Base-by-base conservation (phyloP, 768 basidiomycete species). In the Panus rudis region DNA sequence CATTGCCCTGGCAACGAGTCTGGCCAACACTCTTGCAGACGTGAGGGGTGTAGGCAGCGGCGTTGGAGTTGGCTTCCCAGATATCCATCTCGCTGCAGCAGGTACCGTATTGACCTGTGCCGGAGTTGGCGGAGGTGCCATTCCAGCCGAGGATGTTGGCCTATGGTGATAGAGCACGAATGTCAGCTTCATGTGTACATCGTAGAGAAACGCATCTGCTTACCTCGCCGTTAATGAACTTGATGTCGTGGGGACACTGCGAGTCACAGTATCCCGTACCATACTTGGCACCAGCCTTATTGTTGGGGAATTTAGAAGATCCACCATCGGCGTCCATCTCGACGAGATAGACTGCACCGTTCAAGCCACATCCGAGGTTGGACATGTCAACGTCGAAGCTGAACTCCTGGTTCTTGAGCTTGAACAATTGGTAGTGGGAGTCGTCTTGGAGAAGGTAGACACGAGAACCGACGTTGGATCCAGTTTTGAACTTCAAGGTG, bases 181-280 rank as follows among this genome's bases (percentile, higher is more conserved):
- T 19, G 28, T 34, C 24, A 41, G 40, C 22, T 23, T 5, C 19
- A 22, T 1, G 34, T 17, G 21, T 23, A 41, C 27, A 6, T 12
- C 37, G 10, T 23, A 10, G 39, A 20, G 12, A 34, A 61, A 28
- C 5, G 35, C 20, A 13, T 41, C 12, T 20, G 62, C 66, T 44
- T 34, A 69, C 73, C 58, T 62, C 56, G 49, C 74, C 74, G 54
- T 67, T 62, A 50, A 75, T 75, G 63, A 72, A 75, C 62, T 75
- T 75, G 59, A 75, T 56, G 52, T 75, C 74, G 17, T 64, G 65
- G 3, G 73, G 72, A 58, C 73, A 75, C 51, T 76, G 73, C 11
- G 75, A 67, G 53, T 77, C 75, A 54, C 75, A 77, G 58, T 78
- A 78, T 8, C 76, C 76, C 14, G 74, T 75, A 34, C 75, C 74